phyloP scores from a whole-genome alignment of 179 eudicot species.

The Actinidia chinensis region DNA sequence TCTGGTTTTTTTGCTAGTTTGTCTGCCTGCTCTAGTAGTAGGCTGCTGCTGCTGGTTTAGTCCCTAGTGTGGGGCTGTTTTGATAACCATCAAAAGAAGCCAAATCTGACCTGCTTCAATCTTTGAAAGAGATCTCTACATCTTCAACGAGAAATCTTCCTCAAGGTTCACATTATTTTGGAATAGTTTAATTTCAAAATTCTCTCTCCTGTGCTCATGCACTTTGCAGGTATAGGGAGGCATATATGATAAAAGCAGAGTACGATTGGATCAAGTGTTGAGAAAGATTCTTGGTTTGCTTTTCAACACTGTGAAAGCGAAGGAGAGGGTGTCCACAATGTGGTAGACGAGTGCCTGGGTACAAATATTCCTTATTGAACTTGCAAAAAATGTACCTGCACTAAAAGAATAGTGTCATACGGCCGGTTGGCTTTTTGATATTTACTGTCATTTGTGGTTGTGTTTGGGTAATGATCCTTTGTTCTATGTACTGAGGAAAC shows the following conservation, averaged over 20 bases:
- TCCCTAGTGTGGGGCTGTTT: too few species aligned
- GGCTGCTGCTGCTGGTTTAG: too few species aligned
- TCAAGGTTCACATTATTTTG: conserved; percentile 4
- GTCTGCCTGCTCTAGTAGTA: too few species aligned
- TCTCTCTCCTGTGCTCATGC: background rate
- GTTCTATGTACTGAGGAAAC: conserved; percentile 45
- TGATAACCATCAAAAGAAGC: conserved; percentile 97
- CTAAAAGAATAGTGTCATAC: conserved; percentile 56
- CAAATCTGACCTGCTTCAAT: conserved; percentile 86
- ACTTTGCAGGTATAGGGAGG: conserved; percentile 78
- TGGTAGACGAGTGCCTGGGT: conserved; percentile 96
- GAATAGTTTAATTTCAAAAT: background rate
- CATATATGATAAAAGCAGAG: conserved; percentile 94
- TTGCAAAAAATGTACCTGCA: conserved; percentile 85
- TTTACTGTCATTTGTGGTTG: background rate
- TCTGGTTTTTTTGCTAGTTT: too few species aligned
- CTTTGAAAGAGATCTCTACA: conserved; percentile 78
- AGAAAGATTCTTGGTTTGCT: conserved; percentile 81
- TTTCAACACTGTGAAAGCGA: conserved; percentile 98
- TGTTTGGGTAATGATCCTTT: conserved; percentile 1
- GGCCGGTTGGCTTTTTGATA: background rate
- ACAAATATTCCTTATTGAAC: conserved; percentile 92
- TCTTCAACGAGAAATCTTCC: background rate
- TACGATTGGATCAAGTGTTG: conserved; percentile 92
- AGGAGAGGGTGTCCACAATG: conserved; percentile 98